phyloP scores from a whole-genome alignment of 2,329 filamentous ascomycete genomes.

The Fusarium nodosum region DNA sequence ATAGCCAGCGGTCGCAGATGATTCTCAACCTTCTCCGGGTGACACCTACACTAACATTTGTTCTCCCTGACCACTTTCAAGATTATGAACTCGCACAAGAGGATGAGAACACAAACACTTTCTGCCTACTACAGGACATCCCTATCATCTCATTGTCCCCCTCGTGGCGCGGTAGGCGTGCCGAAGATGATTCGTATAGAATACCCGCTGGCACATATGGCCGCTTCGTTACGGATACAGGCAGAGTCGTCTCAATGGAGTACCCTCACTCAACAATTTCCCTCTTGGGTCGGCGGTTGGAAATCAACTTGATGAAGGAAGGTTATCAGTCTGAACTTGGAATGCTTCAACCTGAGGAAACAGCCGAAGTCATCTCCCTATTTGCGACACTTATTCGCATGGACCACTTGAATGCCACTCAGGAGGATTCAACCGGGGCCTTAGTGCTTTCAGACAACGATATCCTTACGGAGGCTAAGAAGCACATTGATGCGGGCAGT shows the following conservation, averaged over 20 bases:
- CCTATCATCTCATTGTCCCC: constrained; percentile 70
- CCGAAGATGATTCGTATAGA: constrained; percentile 67
- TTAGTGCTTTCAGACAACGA: constrained; percentile 55
- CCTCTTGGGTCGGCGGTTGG: constrained; percentile 81
- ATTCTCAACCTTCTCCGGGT: constrained; percentile 75
- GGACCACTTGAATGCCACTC: constrained; percentile 57
- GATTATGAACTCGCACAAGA: constrained; percentile 84
- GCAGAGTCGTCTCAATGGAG: constrained; percentile 81
- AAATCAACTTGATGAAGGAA: constrained; percentile 73
- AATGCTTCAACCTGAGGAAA: constrained; percentile 69
- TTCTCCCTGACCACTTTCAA: constrained; percentile 78
- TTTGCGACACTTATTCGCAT: constrained; percentile 77
- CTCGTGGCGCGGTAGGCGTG: constrained; percentile 59
- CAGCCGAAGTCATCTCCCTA: constrained; percentile 80
- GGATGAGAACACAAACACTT: constrained; percentile 86
- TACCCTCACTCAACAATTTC: constrained; percentile 83
- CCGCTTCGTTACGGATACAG: constrained; percentile 82
- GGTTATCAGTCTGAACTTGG: constrained; percentile 67
- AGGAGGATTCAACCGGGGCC: constrained; percentile 47
- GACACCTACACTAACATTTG: constrained; percentile 82
- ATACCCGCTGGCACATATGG: constrained; percentile 77
- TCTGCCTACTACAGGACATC: constrained; percentile 75
- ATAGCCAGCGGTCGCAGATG: constrained; percentile 60
- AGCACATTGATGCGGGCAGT: constrained; percentile 63
- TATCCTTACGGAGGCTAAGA: constrained; percentile 68